These are phyloP conservation scores for Mrakia hoshinonis DNA, from an alignment of 768 basidiomycete species.

Conservation along the genomic window DNA sequence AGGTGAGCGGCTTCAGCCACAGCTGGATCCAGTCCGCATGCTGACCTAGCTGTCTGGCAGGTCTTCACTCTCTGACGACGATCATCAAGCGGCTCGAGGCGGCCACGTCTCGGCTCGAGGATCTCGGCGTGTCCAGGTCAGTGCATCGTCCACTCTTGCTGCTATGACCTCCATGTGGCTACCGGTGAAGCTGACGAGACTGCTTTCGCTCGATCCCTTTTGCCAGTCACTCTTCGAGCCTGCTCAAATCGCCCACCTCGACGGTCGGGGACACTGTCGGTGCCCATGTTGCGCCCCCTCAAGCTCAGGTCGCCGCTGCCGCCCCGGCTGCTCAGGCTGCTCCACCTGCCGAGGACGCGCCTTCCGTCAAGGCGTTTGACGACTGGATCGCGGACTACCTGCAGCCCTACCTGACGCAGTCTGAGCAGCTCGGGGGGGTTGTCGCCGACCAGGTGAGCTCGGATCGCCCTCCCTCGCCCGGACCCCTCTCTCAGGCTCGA, in stretches of 20 bases:
- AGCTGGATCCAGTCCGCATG: neutral
- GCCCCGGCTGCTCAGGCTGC: constrained; percentile 37
- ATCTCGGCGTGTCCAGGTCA: constrained; percentile 55
- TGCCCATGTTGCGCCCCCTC: constrained; percentile 33
- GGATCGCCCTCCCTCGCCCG: neutral
- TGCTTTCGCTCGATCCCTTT: constrained; percentile 9
- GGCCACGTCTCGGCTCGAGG: constrained; percentile 86
- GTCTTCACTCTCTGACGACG: constrained; percentile 19
- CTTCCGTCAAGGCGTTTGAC: constrained; percentile 63
- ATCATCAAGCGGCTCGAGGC: constrained; percentile 60
- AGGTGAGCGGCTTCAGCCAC: neutral
- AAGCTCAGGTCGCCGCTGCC: constrained; percentile 31
- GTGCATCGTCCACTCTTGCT: constrained; percentile 6
- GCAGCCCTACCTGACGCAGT: constrained; percentile 63
- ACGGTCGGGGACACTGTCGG: constrained; percentile 34
- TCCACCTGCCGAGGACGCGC: constrained; percentile 45
- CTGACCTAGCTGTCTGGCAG: neutral
- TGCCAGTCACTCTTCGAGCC: constrained; percentile 30
- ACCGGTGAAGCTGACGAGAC: neutral
- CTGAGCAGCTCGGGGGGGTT: constrained; percentile 59
- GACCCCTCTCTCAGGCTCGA: constrained; percentile 15
- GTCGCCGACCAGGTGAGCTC: constrained; percentile 67
- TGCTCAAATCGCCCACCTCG: constrained; percentile 34
- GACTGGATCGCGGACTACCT: constrained; percentile 63
- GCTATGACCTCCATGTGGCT: neutral